phyloP scores from a whole-genome alignment of 345 rosid species.

The Eucalyptus regnans region DNA sequence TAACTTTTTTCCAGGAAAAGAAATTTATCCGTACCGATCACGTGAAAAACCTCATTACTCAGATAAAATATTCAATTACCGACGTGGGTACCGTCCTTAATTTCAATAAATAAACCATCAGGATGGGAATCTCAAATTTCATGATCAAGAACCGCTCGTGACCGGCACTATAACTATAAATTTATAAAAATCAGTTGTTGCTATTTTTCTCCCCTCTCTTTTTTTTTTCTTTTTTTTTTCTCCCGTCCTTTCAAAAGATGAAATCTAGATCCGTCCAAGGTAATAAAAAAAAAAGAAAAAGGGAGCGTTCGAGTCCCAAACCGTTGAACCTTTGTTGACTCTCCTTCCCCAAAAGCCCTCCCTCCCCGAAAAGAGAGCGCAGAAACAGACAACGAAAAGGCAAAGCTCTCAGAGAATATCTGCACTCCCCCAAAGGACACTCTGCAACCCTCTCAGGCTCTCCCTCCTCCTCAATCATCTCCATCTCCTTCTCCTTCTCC shows the following conservation, averaged over 20 bases:
- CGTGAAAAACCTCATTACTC: background rate
- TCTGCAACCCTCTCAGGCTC: background rate
- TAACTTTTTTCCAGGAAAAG: accelerated
- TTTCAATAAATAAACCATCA: background rate
- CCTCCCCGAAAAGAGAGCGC: background rate
- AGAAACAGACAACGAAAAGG: background rate
- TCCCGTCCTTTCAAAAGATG: background rate
- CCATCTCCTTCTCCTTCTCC: background rate
- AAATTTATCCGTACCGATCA: background rate
- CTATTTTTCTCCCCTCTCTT: too few relatives aligned
- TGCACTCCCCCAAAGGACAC: background rate
- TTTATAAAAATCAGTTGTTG: background rate
- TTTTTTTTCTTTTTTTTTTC: background rate
- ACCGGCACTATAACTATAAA: background rate
- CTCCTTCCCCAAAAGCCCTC: background rate
- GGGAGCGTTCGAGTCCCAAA: background rate
- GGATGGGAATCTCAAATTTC: background rate
- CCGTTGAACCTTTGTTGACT: background rate
- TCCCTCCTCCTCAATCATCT: background rate
- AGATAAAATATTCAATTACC: background rate
- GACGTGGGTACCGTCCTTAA: background rate
- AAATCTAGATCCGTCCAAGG: background rate
- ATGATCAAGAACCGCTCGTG: background rate
- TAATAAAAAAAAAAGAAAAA: accelerated
- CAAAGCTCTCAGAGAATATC: slow-evolving; percentile 8